Evolutionary conservation across 2,329 filamentous ascomycete species (phyloP), one percentile per base, ranked within the genome.

Genomic region (Fusarium luffae): DNA sequence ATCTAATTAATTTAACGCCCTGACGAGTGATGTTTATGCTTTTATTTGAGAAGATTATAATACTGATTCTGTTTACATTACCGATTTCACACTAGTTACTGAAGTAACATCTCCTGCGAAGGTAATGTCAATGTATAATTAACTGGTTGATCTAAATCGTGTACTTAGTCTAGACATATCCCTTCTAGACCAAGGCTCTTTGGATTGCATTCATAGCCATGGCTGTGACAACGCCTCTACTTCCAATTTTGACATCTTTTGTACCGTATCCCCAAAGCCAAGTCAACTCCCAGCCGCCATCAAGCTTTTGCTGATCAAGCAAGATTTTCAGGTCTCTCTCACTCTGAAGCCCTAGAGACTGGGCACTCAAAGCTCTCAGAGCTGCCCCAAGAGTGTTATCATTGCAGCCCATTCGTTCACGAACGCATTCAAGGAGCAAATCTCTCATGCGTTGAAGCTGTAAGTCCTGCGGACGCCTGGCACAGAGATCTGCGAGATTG

Each of bases 121-220:
- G 28, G 28, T 30, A 30, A 30, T 30, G 28, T 13, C 4, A 13
- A 4, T 30, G 2, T 13, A 30, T 7, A 30, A 13, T 30, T 13
- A 30, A 30, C 7, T 3, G 28, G 12, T 30, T 30, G 12, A 30
- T 30, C 13, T 30, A 13, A 13, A 30, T 7, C 12, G 28, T 30
- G 28, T 30, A 13, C 13, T 2, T 30, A 30, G 28, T 30, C 7
- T 30, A 13, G 28, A 30, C 3, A 7, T 13, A 30, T 13, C 12
- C 12, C 28, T 12, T 30, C 28, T 30, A 7, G 5, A 30, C 7
- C 28, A 6, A 30, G 12, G 32, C 25, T 5, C 21, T 27, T 3
- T 19, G 44, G n/a, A 67, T 66, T 7, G 57, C 63, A 28, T 47
- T 49, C 42, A 63, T 27, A 2, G 56, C 63, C 57, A 67, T 62